Evolutionary conservation across 2,329 filamentous ascomycete species (phyloP).

Genomic region (Aspergillus sp.): DNA sequence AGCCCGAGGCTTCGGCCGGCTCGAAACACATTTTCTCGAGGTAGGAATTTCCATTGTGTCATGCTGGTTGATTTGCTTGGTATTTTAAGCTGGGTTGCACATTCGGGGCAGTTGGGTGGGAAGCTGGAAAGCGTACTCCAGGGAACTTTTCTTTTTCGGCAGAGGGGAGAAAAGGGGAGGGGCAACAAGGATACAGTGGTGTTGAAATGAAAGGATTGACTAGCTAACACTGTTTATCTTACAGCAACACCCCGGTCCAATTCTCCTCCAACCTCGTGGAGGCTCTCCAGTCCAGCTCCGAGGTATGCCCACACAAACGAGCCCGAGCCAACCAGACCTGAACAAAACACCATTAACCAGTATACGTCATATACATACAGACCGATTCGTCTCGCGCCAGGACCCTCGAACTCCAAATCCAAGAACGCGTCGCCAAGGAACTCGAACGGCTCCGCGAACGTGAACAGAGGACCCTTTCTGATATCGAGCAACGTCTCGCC

Average conservation of each 20-base stretch:
- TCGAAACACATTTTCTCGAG: constrained; percentile 55
- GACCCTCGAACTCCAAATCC: constrained; percentile 76
- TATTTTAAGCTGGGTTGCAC: neutral
- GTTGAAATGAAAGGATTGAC: neutral
- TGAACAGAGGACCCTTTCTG: constrained; percentile 60
- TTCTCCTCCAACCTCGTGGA: constrained; percentile 79
- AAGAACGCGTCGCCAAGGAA: constrained; percentile 76
- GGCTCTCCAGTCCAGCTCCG: constrained; percentile 71
- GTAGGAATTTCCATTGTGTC: constrained; percentile 29
- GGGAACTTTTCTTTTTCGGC: too few relatives aligned
- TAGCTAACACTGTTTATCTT: constrained; percentile 12
- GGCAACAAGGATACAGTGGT: neutral
- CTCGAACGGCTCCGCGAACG: constrained; percentile 68
- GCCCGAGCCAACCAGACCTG: neutral
- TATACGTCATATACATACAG: constrained; percentile 39
- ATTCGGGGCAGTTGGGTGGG: too few relatives aligned
- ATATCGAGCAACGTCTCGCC: constrained; percentile 56
- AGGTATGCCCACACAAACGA: constrained; percentile 50
- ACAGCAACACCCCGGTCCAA: constrained; percentile 47
- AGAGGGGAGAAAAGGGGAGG: too few relatives aligned
- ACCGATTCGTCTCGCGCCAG: constrained; percentile 81
- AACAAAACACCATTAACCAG: neutral
- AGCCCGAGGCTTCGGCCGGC: constrained; percentile 44
- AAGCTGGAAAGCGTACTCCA: too few relatives aligned
- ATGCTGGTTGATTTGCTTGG: constrained; percentile 2